Percentiles rank a stretch among this genome's conserved stretches.
Conservation (phyloP, 805 yeast species). For the Wickerhamiella alocasiicola region DNA sequence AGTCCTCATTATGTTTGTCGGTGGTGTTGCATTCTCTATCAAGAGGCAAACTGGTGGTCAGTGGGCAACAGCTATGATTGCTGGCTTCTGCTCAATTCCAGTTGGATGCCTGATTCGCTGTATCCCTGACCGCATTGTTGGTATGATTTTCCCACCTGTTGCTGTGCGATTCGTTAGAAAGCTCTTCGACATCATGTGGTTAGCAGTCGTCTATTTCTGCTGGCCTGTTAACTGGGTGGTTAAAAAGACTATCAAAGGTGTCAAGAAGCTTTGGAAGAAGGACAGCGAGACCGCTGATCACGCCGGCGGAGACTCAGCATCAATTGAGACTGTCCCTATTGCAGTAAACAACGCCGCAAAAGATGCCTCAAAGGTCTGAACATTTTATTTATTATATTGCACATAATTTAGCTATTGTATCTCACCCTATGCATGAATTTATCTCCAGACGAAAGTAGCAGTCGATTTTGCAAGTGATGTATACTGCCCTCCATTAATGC, state of each 20-base stretch:
- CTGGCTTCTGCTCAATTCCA: constrained; percentile 76
- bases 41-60: constrained; percentile 64
- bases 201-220: constrained; percentile 22
- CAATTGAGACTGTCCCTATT: not conserved
- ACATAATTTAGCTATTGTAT: not conserved
- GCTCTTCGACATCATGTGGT: constrained; percentile 14
- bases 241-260: too few species aligned
- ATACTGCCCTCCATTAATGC: too few species aligned
- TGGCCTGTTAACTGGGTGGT: constrained; percentile 18
- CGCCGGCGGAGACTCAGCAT: constrained; percentile 9
- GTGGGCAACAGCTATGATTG: constrained; percentile 81
- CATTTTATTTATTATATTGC: not conserved
- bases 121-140: constrained; percentile 70
- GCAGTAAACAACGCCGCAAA: not conserved
- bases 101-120: constrained; percentile 64
- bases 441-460: too few species aligned
- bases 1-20: constrained; percentile 84
- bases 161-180: constrained; percentile 31
- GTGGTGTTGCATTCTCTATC: constrained; percentile 89
- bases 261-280: too few species aligned
- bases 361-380: not conserved
- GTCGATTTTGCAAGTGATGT: too few species aligned
- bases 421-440: too few species aligned
- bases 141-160: constrained; percentile 50
- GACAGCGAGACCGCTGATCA: not conserved